Conservation (phyloP, 2,329 filamentous ascomycete species). For the Stagonosporopsis cucurbitacearum region DNA sequence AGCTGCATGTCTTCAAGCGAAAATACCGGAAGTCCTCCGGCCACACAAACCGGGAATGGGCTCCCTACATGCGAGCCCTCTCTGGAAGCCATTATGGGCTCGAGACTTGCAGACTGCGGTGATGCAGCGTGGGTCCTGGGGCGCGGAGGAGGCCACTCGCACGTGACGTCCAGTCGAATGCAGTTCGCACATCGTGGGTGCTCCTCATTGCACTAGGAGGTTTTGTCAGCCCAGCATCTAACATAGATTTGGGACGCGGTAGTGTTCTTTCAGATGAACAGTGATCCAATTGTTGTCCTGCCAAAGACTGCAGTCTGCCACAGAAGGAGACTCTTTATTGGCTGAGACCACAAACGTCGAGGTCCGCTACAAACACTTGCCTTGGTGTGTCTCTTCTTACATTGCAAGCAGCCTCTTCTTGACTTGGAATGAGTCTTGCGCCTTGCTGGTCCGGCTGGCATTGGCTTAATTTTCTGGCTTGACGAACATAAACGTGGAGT, state of each 20-base stretch:
- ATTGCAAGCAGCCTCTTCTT: conserved; percentile 41
- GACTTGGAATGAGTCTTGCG: conserved; percentile 44
- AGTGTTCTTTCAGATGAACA: too few relatives aligned
- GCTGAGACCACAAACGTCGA: not conserved
- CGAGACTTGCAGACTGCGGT: not conserved
- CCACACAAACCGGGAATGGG: conserved; percentile 21
- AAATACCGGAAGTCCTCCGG: not conserved
- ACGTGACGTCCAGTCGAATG: conserved; percentile 36
- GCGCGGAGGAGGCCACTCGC: conserved; percentile 33
- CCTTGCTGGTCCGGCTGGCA: conserved; percentile 21
- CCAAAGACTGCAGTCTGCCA: not conserved
- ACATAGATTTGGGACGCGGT: too few relatives aligned
- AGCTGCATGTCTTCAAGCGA: conserved; percentile 32
- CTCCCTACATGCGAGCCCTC: conserved; percentile 21
- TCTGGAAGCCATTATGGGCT: not conserved
- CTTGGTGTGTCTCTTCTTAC: conserved; percentile 45
- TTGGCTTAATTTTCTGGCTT: not conserved
- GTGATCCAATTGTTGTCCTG: not conserved
- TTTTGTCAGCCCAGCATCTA: not conserved
- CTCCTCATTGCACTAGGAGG: conserved; percentile 38
- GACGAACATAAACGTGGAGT: not conserved
- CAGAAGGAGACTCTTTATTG: not conserved
- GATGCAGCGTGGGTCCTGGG: not conserved
- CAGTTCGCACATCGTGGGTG: conserved; percentile 42
- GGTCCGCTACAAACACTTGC: conserved; percentile 18